Conservation (phyloP, 352 stramenopile genomes). For the Achlya hypogyna region DNA sequence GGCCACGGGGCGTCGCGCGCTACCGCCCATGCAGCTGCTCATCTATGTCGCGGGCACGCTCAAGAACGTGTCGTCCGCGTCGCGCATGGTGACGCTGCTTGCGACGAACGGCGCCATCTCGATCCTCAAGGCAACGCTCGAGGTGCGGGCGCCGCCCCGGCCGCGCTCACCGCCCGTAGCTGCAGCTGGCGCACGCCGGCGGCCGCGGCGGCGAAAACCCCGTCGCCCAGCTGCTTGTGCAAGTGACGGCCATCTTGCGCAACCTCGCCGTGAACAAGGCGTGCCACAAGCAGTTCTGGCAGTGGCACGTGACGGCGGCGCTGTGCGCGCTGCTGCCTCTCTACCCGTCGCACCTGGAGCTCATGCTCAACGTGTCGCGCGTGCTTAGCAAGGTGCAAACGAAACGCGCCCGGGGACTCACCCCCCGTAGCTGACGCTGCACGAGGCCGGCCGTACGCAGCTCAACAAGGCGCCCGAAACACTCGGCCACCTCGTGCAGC, state of each 20-base stretch:
- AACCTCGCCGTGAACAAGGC: slow-evolving; percentile 53
- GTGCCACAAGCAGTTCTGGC: slow-evolving; percentile 62
- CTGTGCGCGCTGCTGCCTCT: slow-evolving; percentile 40
- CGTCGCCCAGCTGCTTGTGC: slow-evolving; percentile 51
- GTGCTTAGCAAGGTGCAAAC: slow-evolving; percentile 49
- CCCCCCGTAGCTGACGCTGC: slow-evolving; percentile 38
- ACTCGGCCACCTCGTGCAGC: slow-evolving; percentile 35
- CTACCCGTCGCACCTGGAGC: slow-evolving; percentile 35
- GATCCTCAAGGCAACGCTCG: slow-evolving; percentile 39
- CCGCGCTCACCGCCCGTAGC: too few species aligned
- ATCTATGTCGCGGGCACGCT: slow-evolving; percentile 62
- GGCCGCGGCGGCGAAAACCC: neutral
- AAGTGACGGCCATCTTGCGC: slow-evolving; percentile 52
- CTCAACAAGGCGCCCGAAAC: slow-evolving; percentile 43
- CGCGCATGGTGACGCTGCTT: slow-evolving; percentile 50
- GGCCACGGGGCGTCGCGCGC: neutral
- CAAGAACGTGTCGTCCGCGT: slow-evolving; percentile 59
- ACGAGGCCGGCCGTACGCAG: slow-evolving; percentile 55
- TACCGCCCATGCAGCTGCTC: slow-evolving; percentile 32
- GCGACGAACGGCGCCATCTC: slow-evolving; percentile 52
- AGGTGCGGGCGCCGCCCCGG: neutral
- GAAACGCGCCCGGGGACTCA: neutral
- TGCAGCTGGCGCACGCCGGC: neutral
- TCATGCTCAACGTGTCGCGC: slow-evolving; percentile 69
- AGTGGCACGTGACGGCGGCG: slow-evolving; percentile 34